Percentiles rank a stretch among this genome's conserved stretches.
These are phyloP conservation scores for Russula foetens DNA, from an alignment of 768 basidiomycete genomes.

Conservation along the genomic window DNA sequence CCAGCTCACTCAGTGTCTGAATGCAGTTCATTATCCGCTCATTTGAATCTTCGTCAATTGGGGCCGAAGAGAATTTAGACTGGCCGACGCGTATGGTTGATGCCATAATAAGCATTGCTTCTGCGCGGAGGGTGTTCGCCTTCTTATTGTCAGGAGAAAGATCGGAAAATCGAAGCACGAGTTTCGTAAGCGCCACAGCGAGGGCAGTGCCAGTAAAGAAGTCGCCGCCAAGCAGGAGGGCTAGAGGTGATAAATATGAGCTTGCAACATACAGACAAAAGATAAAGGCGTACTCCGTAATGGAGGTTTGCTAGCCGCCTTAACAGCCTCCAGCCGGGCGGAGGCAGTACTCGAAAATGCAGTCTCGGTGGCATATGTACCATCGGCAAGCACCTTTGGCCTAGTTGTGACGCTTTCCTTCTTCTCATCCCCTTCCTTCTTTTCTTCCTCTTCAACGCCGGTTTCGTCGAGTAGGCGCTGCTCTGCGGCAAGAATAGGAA, in stretches of 20 bases:
- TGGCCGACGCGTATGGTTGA: constrained; percentile 96
- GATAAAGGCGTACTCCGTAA: constrained; percentile 49
- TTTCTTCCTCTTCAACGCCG: constrained; percentile 44
- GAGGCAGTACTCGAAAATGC: constrained; percentile 63
- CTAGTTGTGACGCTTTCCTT: constrained; percentile 41
- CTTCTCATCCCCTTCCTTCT: constrained; percentile 42
- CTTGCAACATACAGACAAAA: background rate
- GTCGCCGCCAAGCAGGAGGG: constrained; percentile 87
- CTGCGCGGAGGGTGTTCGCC: constrained; percentile 74
- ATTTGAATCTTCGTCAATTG: constrained; percentile 97
- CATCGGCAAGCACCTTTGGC: constrained; percentile 85
- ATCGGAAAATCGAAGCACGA: constrained; percentile 68
- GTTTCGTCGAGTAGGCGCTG: constrained; percentile 76
- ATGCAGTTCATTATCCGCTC: constrained; percentile 97
- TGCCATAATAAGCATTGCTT: constrained; percentile 98
- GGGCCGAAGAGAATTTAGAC: constrained; percentile 85
- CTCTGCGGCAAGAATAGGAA: constrained; percentile 93
- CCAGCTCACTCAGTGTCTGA: constrained; percentile 80
- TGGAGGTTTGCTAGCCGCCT: constrained; percentile 85
- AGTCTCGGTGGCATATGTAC: constrained; percentile 96
- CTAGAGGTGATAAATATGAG: constrained; percentile 29
- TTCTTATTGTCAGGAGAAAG: constrained; percentile 41
- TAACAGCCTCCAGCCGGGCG: constrained; percentile 70
- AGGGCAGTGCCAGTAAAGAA: constrained; percentile 94
- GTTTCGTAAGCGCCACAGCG: constrained; percentile 84